phyloP scores from a whole-genome alignment of 768 basidiomycete species.

The Leucosporidium scottii region DNA sequence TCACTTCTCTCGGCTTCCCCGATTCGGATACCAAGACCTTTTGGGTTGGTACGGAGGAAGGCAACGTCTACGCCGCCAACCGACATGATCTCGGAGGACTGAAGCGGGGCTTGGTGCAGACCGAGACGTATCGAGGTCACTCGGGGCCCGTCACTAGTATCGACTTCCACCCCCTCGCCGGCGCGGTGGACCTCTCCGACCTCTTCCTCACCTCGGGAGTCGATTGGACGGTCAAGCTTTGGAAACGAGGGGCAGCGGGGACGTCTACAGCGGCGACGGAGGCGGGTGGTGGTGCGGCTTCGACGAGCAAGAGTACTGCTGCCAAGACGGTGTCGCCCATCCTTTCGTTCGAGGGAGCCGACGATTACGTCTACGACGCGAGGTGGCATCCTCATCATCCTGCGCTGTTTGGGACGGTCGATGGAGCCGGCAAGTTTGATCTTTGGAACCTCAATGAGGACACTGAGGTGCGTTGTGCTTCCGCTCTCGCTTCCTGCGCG shows the following conservation, averaged over 20 bases:
- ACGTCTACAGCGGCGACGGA: neutral
- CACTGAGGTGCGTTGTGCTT: constrained; percentile 74
- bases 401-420: constrained; percentile 83
- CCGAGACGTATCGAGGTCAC: constrained; percentile 88
- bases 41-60: constrained; percentile 97
- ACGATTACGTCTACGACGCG: constrained; percentile 97
- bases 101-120: constrained; percentile 89
- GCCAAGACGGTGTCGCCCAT: constrained; percentile 55
- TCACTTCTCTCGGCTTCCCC: constrained; percentile 88
- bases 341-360: constrained; percentile 93
- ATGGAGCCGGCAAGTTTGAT: constrained; percentile 92
- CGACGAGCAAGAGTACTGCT: neutral
- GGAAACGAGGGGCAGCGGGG: constrained; percentile 50
- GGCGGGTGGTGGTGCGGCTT: neutral
- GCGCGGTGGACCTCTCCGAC: constrained; percentile 90
- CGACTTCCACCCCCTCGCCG: constrained; percentile 85
- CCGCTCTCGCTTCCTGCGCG: neutral
- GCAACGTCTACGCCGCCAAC: constrained; percentile 92
- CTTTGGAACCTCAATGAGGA: constrained; percentile 97
- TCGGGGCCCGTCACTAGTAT: constrained; percentile 88
- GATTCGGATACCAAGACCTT: constrained; percentile 94
- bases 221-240: constrained; percentile 98
- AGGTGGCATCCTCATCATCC: constrained; percentile 97
- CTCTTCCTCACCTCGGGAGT: constrained; percentile 86
- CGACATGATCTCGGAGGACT: constrained; percentile 93